A percentile compares a stretch with the other conserved stretches of the same genome.
phyloP scores from a whole-genome alignment of 1,284 basidiomycete species.

The Tylopilus sp. region DNA sequence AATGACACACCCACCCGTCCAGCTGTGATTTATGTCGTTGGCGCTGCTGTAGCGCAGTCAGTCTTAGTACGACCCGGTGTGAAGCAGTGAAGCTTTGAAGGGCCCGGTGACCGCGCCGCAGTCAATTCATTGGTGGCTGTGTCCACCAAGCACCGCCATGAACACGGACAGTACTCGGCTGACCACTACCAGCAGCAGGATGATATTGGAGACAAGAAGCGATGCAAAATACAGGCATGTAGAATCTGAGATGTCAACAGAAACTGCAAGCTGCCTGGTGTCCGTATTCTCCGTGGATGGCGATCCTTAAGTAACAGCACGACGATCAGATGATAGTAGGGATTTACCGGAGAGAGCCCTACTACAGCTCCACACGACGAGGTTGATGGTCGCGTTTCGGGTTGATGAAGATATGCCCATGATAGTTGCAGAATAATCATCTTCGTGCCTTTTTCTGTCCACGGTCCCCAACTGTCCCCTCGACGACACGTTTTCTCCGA shows the following conservation, averaged over 20 bases:
- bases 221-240: too few species aligned
- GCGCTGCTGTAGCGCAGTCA: slow-evolving; percentile 17
- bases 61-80: background rate
- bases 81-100: too few species aligned
- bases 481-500: slow-evolving; percentile 18
- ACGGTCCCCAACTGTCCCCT: slow-evolving; percentile 1
- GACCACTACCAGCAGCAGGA: too few species aligned
- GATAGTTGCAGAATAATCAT: background rate
- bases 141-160: background rate
- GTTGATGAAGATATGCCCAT: background rate
- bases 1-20: background rate
- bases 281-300: too few species aligned
- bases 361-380: background rate
- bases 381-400: background rate
- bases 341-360: background rate
- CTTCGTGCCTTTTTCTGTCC: slow-evolving; percentile 24
- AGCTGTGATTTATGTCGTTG: slow-evolving; percentile 11
- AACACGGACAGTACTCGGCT: too few species aligned
- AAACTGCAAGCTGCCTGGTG: too few species aligned
- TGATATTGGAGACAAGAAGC: too few species aligned
- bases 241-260: too few species aligned
- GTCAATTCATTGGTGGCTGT: slow-evolving; percentile 15
- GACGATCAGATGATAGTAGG: background rate
- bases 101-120: slow-evolving; percentile 19
- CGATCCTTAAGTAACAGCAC: too few species aligned